Base-by-base conservation (phyloP, 1,284 basidiomycete species). In the Irpex lacteus region DNA sequence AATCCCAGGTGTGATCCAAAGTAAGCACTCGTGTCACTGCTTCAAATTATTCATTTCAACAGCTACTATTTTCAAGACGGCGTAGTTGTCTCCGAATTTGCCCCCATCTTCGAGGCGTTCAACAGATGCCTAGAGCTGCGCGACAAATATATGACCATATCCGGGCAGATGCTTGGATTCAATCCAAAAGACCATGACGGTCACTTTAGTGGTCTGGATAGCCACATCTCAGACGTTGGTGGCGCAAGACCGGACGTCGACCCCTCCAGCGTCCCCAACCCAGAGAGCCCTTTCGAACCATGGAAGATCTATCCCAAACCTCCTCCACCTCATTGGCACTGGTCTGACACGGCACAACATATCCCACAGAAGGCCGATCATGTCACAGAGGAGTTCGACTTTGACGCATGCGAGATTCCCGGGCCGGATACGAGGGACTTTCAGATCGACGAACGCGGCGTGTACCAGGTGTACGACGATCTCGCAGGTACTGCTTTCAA, bases 241-340 rank as follows among this genome's bases (percentile, higher is more conserved):
- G 87, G 91, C 15, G 80, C 91, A 13, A 84, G 84, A 38, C 85
- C 91, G 1, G 86, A 92, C 69, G 80, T 80, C 13, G 79, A 85
- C 60, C 76, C 68, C 60, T 59, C 59, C 7, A 19, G 64, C 59
- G 66, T 62, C 6, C 37, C 60, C 9, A 60, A 66, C 3, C 68
- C 77, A 21, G 62, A 72, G n/a, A 75, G 76, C 9, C 77, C 75
- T 19, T 77, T 81, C 63, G 71, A 84, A 50, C 78, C 85, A 5
- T 98, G 96, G 96, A 85, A 85, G 63, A 91, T 98, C 68, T 96
- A 96, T 70, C 96, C 96, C 0, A 85, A 82, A 3, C 95, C 96
- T 5, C 96, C 96, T 0, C 91, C 94, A 1, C 96, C 95, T 0
- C 95, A 95, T 72, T 98, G 96, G 96, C 92, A 94, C 71, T 95